Base-by-base conservation (phyloP, 1,284 basidiomycete species). In the Cutaneotrichosporon sp. region DNA sequence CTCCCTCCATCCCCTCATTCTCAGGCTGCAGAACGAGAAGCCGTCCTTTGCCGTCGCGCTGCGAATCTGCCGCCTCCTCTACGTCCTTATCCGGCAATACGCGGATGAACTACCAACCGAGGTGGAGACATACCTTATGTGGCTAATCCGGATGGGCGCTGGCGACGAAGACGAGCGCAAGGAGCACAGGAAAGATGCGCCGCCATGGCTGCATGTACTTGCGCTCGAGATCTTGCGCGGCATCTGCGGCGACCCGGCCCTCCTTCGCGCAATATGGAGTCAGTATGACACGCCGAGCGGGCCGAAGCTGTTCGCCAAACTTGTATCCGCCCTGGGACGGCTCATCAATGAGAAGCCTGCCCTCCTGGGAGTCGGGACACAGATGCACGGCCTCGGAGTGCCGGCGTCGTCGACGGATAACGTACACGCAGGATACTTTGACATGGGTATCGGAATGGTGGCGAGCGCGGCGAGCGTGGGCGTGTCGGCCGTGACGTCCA, bases 211-310 rank as follows among this genome's bases (percentile, higher is more conserved):
- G 79, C 79, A 90, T 17, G 89, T 93, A 0, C 79, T 97, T 3
- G 85, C 88, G 1, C 85, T 94, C 82, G 92, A 97, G 71, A 88
- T 93, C 41, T 84, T 93, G 76, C 80, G 91, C 66, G 91, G 89
- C 2, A 75, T 96, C 24, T 94, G 90, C 68, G 86, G 83, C 47
- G 90, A 96, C 59, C 82, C 85, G 0, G 82, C 85, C 46, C 80
- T 94, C 8, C 82, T 94, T 69, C 82, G 87, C 34, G 83, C 80
- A 55, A 79, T 93, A 12, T 96, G 86, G 84, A 80, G 82, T 50
- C 82, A 84, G 4, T 93, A 91, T 67, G 90, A 94, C 66, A 79
- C 83, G 0, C 57, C 72, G 5, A 53, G 68, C 0, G 80, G 80
- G 17, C 68, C 72, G 12, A 85, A 85, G 47, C 83, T 92, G 7